A percentile compares a stretch with the other conserved stretches of the same genome.
Evolutionary conservation across 192 early-diverging fungal genomes (phyloP).

Genomic region (Linnemannia hyalina): DNA sequence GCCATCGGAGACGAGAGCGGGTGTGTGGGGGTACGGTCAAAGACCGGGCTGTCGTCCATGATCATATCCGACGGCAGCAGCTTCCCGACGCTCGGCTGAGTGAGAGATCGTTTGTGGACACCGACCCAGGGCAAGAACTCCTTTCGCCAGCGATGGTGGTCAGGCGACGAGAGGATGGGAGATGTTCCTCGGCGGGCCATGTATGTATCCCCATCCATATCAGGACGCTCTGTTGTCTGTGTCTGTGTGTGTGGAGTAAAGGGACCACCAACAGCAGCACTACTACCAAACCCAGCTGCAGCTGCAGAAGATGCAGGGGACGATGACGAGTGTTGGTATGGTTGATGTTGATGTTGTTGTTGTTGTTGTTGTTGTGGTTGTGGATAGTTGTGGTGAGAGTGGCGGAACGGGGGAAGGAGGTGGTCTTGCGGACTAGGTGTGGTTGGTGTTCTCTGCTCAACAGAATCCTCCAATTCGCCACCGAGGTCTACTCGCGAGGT

Average conservation of each 20-base stretch:
- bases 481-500: neutral
- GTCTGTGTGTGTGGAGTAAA: neutral
- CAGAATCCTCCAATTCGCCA: slow-evolving; percentile 2
- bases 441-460: slow-evolving; percentile 12
- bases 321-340: neutral
- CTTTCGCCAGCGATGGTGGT: slow-evolving; percentile 7
- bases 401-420: slow-evolving; percentile 7
- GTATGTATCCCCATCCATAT: slow-evolving; percentile 3
- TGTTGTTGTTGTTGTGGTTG: slow-evolving; percentile 8
- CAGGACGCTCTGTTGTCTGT: neutral
- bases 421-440: slow-evolving; percentile 30
- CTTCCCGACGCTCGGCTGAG: neutral
- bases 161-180: neutral
- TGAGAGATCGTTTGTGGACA: slow-evolving; percentile 17
- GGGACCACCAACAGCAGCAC: neutral
- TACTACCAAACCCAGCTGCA: neutral
- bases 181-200: neutral
- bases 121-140: neutral
- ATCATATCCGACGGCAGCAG: slow-evolving; percentile 12
- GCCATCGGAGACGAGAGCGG: slow-evolving; percentile 11
- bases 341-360: neutral
- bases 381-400: slow-evolving; percentile 7
- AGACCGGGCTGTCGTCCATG: slow-evolving; percentile 13
- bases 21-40: slow-evolving; percentile 1
- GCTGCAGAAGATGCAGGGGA: slow-evolving; percentile 12